Base-by-base conservation (phyloP, 768 basidiomycete species). In the Tephrocybe sp. region DNA sequence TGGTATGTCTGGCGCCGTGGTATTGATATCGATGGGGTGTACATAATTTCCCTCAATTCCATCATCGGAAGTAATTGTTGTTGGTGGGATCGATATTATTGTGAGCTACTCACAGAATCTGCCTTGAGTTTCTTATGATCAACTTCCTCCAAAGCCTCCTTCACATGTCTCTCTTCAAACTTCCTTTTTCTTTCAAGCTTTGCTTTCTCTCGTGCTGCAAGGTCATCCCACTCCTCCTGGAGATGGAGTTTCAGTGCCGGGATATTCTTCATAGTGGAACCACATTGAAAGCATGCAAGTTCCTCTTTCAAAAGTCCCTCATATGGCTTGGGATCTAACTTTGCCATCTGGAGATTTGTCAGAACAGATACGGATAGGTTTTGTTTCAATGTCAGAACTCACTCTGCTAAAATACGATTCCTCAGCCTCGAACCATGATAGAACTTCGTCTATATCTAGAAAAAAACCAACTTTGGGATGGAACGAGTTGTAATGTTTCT, bases 401-500 rank as follows among this genome's bases (percentile, higher is more conserved):
- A 86, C 84, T 33, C 66, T 67, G 14, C 67, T 60, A 59, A 73
- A 85, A 61, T 75, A 84, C 0, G 78, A 76, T 1, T 77, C 72
- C 14, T 77, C 80, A 12, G 80, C 79, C 23, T 87, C 87, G 53
- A 90, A 85, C 92, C 92, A 93, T 2, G 78, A 75, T 39, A 89
- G 69, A n/a, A 96, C 86, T 9, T 91, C 83, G 45, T 83, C 75
- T 14, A 94, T 68, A 53, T 84, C 79, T 2, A 95, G 61, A 68
- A 96, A 95, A 69, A 92, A 96, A 1, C 89, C 92, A 16, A 80
- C 73, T 42, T 81, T 80, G 0, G 93, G 93, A 60, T 89, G 85
- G 69, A 95, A 97, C 5, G 90, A 88, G 61, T 95, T 94, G 68
- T 92, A 89, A 58, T 97, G 94, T 62, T 87, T 89, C 73, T 96